A percentile compares a stretch with the other conserved stretches of the same genome.
Evolutionary conservation across 2,329 filamentous ascomycete species (phyloP).

Genomic region (Diaporthe sp.): DNA sequence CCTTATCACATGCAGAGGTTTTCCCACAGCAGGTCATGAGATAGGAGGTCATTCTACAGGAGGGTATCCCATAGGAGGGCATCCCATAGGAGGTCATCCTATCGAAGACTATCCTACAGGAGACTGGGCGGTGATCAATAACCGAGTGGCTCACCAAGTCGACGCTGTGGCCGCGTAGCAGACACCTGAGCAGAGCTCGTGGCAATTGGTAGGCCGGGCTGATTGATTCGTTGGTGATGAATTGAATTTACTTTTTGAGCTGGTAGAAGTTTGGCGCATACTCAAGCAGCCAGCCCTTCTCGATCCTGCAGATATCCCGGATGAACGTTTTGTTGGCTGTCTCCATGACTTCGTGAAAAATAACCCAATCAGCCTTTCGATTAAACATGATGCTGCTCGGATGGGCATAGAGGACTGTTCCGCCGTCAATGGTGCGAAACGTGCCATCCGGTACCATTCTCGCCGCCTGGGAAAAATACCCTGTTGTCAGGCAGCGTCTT

Average conservation of each 20-base stretch:
- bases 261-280: conserved; percentile 88
- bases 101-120: not conserved
- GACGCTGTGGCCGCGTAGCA: not conserved
- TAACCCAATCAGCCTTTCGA: conserved; percentile 94
- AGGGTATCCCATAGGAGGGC: not conserved
- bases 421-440: conserved; percentile 86
- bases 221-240: not conserved
- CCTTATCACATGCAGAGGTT: not conserved
- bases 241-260: conserved; percentile 51
- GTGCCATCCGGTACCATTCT: conserved; percentile 94
- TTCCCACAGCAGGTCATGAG: not conserved
- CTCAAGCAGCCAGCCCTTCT: conserved; percentile 91
- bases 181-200: not conserved
- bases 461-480: conserved; percentile 93
- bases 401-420: conserved; percentile 84
- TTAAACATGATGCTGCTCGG: conserved; percentile 96
- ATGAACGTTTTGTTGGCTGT: conserved; percentile 90
- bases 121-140: not conserved
- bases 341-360: conserved; percentile 95
- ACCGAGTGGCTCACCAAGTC: not conserved
- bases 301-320: conserved; percentile 90
- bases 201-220: not conserved
- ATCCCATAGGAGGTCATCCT: not conserved
- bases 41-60: not conserved
- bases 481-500: conserved; percentile 84